Evolutionary conservation across 139 green algal species (phyloP).

Genomic region (Chlamydomonas sp.): DNA sequence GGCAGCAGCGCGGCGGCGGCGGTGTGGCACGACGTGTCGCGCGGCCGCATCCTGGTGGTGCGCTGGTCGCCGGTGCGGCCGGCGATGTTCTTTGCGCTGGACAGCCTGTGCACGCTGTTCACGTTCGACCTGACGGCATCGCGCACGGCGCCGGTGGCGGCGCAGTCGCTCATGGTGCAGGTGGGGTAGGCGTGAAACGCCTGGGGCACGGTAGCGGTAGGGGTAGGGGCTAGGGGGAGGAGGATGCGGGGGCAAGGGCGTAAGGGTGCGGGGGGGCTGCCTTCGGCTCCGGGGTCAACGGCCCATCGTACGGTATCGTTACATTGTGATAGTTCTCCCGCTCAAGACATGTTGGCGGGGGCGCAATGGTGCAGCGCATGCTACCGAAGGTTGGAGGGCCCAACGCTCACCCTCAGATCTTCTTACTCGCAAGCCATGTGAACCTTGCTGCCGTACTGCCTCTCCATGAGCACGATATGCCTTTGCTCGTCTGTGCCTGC

Average conservation of each 20-base stretch:
- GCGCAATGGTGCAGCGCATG: no score
- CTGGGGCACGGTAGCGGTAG: not conserved
- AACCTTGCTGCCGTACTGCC: not conserved
- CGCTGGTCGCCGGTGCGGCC: constrained; percentile 50
- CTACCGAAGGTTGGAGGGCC: no score
- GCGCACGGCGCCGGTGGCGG: constrained; percentile 6
- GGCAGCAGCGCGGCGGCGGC: constrained; percentile 11
- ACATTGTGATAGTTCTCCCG: no score
- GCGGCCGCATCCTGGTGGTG: constrained; percentile 29
- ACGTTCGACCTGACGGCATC: constrained; percentile 46
- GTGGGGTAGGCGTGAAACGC: not conserved
- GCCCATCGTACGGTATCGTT: not conserved
- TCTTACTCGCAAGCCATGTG: not conserved
- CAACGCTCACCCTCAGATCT: no score
- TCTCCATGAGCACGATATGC: not conserved
- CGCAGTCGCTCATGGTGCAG: constrained; percentile 33
- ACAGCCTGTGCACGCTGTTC: constrained; percentile 45
- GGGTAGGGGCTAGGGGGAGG: no score
- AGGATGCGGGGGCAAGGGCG: not conserved
- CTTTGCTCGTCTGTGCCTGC: not conserved
- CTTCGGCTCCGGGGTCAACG: not conserved
- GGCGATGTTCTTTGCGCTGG: constrained; percentile 47
- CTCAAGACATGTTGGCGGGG: no score
- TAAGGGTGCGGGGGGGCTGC: no score
- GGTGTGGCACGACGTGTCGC: constrained; percentile 36